phyloP scores from a whole-genome alignment of 2,329 filamentous ascomycete genomes.

The Nakataea oryzae region DNA sequence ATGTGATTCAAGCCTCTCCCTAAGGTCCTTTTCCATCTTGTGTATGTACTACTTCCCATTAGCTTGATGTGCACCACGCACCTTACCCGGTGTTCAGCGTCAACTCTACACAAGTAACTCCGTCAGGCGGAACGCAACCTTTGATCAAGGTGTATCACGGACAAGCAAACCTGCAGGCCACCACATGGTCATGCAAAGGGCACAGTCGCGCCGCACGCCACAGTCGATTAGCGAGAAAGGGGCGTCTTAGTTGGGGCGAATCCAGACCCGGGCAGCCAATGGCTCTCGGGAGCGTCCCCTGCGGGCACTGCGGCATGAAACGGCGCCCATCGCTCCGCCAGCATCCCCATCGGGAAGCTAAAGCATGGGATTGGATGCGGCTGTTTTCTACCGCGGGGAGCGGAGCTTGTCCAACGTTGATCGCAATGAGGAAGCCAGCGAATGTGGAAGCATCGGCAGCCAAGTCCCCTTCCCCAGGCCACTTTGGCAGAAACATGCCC shows the following conservation, averaged over 20 bases:
- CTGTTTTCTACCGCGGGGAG: background rate
- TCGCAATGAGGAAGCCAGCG: background rate
- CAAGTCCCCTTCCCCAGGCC: background rate
- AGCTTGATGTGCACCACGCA: background rate
- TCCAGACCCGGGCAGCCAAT: background rate
- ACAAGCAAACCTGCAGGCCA: background rate
- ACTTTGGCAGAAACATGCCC: background rate
- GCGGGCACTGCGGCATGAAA: background rate
- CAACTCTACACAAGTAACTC: background rate
- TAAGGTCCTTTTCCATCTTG: background rate
- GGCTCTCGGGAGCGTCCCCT: background rate
- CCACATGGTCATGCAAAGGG: background rate
- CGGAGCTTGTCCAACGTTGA: background rate
- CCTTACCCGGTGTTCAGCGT: background rate
- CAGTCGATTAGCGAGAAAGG: background rate
- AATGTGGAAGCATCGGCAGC: background rate
- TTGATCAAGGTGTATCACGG: background rate
- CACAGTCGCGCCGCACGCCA: background rate
- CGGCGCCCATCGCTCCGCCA: background rate
- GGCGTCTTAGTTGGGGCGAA: background rate
- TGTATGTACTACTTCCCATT: background rate
- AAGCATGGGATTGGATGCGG: background rate
- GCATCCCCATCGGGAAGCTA: background rate
- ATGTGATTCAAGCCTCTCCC: background rate
- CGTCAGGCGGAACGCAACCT: background rate